These are phyloP conservation scores for Pleurotus pulmonarius DNA, from an alignment of 768 basidiomycete genomes.

Conservation along the genomic window DNA sequence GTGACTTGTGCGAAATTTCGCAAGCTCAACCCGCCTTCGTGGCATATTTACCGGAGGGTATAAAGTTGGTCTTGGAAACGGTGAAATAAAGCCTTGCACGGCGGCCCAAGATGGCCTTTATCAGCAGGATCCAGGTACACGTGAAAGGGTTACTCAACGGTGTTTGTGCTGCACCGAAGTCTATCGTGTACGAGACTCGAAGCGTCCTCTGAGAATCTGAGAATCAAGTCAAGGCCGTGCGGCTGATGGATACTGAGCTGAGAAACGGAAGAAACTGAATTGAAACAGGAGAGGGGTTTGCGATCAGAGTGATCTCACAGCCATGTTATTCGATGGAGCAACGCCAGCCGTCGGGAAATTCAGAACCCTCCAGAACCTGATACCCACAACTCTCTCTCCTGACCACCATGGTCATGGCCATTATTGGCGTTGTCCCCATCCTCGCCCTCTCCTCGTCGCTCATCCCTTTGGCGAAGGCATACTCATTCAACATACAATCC, in stretches of 20 bases:
- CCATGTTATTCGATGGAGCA: slow-evolving; percentile 6
- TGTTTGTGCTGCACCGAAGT: no score
- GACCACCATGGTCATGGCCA: slow-evolving; percentile 13
- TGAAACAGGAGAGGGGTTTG: not conserved
- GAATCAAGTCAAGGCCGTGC: not conserved
- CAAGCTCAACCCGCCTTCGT: no score
- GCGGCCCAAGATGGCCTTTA: not conserved
- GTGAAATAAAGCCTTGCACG: not conserved
- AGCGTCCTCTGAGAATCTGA: not conserved
- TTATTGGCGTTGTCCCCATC: slow-evolving; percentile 14
- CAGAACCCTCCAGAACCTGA: slow-evolving; percentile 4
- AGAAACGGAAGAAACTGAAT: not conserved
- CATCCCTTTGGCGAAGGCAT: slow-evolving; percentile 30
- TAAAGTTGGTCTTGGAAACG: slow-evolving; percentile 1
- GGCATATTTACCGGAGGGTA: not conserved
- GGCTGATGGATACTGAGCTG: no score
- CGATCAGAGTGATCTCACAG: slow-evolving; percentile 2
- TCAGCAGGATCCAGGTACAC: no score
- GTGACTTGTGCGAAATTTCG: no score
- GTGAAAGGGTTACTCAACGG: no score
- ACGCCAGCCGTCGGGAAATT: not conserved
- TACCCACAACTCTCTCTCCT: not conserved
- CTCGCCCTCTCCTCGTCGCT: slow-evolving; percentile 21
- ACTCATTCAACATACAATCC: slow-evolving; percentile 40
- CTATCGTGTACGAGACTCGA: no score